These are phyloP conservation scores for Phytophthora sp. DNA, from an alignment of 352 stramenopile genomes.

Conservation along the genomic window DNA sequence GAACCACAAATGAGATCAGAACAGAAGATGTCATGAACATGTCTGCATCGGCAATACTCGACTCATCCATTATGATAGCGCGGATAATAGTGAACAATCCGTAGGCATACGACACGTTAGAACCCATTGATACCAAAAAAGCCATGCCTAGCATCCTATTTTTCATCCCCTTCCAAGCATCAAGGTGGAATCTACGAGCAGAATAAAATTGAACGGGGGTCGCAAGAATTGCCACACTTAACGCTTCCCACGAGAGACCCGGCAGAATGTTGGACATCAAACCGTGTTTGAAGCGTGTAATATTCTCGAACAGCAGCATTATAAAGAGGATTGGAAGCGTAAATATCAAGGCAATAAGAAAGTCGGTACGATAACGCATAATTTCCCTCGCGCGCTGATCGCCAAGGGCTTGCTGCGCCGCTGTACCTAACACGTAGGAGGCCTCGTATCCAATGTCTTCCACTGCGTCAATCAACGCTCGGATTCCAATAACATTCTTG, in stretches of 20 bases:
- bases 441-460: slow-evolving; percentile 46
- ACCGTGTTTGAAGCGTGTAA: slow-evolving; percentile 43
- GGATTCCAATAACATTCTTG: slow-evolving; percentile 62
- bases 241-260: slow-evolving; percentile 66
- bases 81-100: slow-evolving; percentile 88
- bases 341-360: slow-evolving; percentile 88
- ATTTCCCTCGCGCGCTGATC: slow-evolving; percentile 78
- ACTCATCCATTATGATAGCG: slow-evolving; percentile 56
- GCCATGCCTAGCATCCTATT: slow-evolving; percentile 94
- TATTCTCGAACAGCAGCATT: slow-evolving; percentile 85
- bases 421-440: slow-evolving; percentile 37
- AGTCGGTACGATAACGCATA: slow-evolving; percentile 67
- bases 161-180: slow-evolving; percentile 90
- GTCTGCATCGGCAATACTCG: slow-evolving; percentile 60
- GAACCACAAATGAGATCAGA: slow-evolving; percentile 97
- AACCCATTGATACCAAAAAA: slow-evolving; percentile 96
- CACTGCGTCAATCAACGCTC: slow-evolving; percentile 82
- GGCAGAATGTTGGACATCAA: slow-evolving; percentile 54
- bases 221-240: slow-evolving; percentile 79
- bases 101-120: slow-evolving; percentile 95
- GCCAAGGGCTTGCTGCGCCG: slow-evolving; percentile 72
- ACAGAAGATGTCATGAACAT: slow-evolving; percentile 98
- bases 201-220: slow-evolving; percentile 96
- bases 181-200: slow-evolving; percentile 93
- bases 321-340: slow-evolving; percentile 93